Evolutionary conservation across 2,329 filamentous ascomycete species (phyloP).

Genomic region (Chaetomium globosum): DNA sequence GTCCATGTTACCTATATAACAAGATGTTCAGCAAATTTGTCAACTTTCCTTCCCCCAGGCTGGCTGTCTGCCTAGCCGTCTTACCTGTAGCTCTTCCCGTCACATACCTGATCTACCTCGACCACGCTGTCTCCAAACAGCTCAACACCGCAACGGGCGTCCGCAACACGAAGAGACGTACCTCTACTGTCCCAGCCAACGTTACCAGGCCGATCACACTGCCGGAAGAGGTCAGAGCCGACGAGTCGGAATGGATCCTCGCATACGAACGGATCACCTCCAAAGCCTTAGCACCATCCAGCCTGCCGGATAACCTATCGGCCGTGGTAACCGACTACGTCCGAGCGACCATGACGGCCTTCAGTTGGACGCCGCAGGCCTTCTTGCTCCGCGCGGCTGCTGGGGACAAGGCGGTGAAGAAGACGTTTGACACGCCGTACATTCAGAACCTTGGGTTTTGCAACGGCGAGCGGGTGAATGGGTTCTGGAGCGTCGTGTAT

Average conservation of each 20-base stretch:
- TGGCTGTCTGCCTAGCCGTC: slow-evolving; percentile 6
- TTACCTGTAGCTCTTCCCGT: slow-evolving; percentile 6
- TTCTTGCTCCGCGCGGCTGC: slow-evolving; percentile 37
- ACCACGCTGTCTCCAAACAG: slow-evolving; percentile 7
- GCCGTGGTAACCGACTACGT: slow-evolving; percentile 38
- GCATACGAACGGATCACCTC: slow-evolving; percentile 40
- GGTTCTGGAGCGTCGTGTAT: slow-evolving; percentile 40
- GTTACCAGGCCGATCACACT: slow-evolving; percentile 19
- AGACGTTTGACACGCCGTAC: slow-evolving; percentile 37
- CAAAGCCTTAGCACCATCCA: slow-evolving; percentile 29
- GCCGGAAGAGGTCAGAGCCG: slow-evolving; percentile 33
- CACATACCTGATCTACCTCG: slow-evolving; percentile 22
- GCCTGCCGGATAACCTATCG: slow-evolving; percentile 21
- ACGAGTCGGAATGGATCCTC: slow-evolving; percentile 36
- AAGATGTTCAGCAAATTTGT: neutral
- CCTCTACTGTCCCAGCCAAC: neutral
- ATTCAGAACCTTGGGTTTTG: slow-evolving; percentile 36
- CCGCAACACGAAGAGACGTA: neutral
- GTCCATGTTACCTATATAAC: neutral
- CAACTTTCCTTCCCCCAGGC: neutral
- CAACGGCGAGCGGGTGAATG: slow-evolving; percentile 40
- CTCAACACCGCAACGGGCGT: neutral
- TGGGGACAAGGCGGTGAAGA: slow-evolving; percentile 27
- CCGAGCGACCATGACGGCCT: slow-evolving; percentile 40
- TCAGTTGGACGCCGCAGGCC: slow-evolving; percentile 42